A percentile compares a stretch with the other conserved stretches of the same genome.
Evolutionary conservation across 2,329 filamentous ascomycete genomes (phyloP).

Genomic region (Pseudophaeomoniella oleicola): DNA sequence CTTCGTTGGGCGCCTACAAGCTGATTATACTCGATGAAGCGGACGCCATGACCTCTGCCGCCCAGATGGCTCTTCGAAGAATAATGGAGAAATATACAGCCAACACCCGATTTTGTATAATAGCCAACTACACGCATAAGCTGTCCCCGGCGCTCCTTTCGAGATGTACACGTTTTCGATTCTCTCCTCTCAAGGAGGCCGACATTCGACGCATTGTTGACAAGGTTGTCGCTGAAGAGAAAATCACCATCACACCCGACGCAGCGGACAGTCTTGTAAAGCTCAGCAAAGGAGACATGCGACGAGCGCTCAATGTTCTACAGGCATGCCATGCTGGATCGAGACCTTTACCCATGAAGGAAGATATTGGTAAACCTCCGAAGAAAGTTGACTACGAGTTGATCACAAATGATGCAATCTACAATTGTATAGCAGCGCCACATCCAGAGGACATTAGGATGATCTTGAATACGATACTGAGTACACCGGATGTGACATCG

Average conservation of each 20-base stretch:
- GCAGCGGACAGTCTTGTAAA: slow-evolving; percentile 72
- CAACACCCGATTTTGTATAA: slow-evolving; percentile 95
- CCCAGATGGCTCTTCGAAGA: slow-evolving; percentile 88
- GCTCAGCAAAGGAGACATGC: slow-evolving; percentile 91
- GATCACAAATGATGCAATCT: slow-evolving; percentile 85
- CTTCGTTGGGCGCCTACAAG: slow-evolving; percentile 63
- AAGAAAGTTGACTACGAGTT: slow-evolving; percentile 41
- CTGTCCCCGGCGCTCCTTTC: slow-evolving; percentile 84
- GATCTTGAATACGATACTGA: slow-evolving; percentile 71
- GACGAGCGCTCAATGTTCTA: slow-evolving; percentile 81
- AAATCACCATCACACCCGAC: slow-evolving; percentile 65
- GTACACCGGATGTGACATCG: slow-evolving; percentile 73
- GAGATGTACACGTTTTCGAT: slow-evolving; percentile 85
- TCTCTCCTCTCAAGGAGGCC: slow-evolving; percentile 77
- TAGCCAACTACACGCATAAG: slow-evolving; percentile 98
- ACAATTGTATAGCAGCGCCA: slow-evolving; percentile 92
- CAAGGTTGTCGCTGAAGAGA: slow-evolving; percentile 75
- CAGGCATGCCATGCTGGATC: slow-evolving; percentile 94
- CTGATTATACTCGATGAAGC: slow-evolving; percentile 96
- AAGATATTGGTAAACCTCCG: slow-evolving; percentile 20
- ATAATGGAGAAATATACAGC: slow-evolving; percentile 99
- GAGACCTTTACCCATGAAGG: slow-evolving; percentile 34
- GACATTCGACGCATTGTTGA: slow-evolving; percentile 81
- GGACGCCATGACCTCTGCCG: slow-evolving; percentile 98
- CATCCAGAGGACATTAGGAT: slow-evolving; percentile 76